Percentiles rank a stretch among this genome's conserved stretches.
Evolutionary conservation across 805 yeast genomes (phyloP).

Genomic region (Candida ascalaphidarum): DNA sequence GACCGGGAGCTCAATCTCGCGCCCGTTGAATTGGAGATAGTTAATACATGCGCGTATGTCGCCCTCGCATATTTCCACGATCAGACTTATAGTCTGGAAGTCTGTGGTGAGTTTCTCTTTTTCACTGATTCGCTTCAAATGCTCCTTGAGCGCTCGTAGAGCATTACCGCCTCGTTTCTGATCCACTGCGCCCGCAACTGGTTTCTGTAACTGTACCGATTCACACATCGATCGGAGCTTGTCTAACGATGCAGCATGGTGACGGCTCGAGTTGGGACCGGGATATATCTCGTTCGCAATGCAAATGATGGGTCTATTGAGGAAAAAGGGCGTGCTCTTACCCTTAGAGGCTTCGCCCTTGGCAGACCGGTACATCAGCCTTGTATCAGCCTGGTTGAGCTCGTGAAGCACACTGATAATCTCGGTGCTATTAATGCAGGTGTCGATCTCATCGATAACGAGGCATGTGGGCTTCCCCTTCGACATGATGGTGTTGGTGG

Average conservation of each 20-base stretch:
- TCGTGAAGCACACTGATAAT: conserved; percentile 46
- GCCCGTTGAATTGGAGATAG: conserved; percentile 57
- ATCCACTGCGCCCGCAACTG: conserved; percentile 39
- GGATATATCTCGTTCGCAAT: conserved; percentile 85
- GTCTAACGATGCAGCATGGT: conserved; percentile 50
- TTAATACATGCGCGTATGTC: conserved; percentile 85
- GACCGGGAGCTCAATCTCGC: conserved; percentile 6
- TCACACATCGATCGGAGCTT: conserved; percentile 69
- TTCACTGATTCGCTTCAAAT: conserved; percentile 39
- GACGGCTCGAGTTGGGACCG: conserved; percentile 8
- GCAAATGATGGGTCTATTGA: conserved; percentile 82
- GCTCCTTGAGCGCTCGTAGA: conserved; percentile 26
- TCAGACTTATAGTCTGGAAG: conserved; percentile 47
- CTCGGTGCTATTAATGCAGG: conserved; percentile 26
- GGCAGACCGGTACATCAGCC: conserved; percentile 27
- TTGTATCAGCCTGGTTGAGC: conserved; percentile 47
- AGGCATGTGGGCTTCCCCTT: conserved; percentile 73
- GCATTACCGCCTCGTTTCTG: conserved; percentile 32
- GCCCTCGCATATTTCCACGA: conserved; percentile 65
- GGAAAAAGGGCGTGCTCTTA: conserved; percentile 26
- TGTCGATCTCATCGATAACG: conserved; percentile 82
- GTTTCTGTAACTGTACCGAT: conserved; percentile 54
- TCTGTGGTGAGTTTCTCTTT: conserved; percentile 44
- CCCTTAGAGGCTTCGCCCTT: conserved; percentile 9
- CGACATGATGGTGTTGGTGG: conserved; percentile 49